A percentile compares a stretch with the other conserved stretches of the same genome.
phyloP scores from a whole-genome alignment of 2,329 filamentous ascomycete genomes.

The Aspergillus sp. region DNA sequence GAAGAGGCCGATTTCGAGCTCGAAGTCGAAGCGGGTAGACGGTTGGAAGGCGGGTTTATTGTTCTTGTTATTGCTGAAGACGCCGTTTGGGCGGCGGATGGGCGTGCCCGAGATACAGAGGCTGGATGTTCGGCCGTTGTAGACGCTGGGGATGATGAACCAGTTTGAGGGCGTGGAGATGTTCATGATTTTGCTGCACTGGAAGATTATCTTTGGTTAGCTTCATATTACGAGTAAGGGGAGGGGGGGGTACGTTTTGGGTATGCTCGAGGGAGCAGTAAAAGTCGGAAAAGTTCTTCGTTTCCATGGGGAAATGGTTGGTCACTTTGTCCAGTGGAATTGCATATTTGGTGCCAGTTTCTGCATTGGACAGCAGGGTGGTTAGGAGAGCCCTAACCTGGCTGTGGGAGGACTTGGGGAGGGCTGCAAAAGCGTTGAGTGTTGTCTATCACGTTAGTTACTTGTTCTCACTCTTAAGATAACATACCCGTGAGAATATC shows the following conservation, averaged over 20 bases:
- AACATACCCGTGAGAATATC: slow-evolving; percentile 8
- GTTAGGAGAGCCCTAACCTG: slow-evolving; percentile 9
- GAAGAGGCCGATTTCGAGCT: slow-evolving; percentile 51
- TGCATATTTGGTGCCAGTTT: slow-evolving; percentile 1
- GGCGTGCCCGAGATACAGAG: slow-evolving; percentile 11
- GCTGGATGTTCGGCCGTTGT: slow-evolving; percentile 19
- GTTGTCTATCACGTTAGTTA: neutral
- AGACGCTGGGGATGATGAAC: slow-evolving; percentile 14
- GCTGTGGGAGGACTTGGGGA: slow-evolving; percentile 6
- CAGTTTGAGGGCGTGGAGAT: slow-evolving; percentile 7
- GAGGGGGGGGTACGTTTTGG: slow-evolving; percentile 9
- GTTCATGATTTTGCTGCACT: slow-evolving; percentile 13
- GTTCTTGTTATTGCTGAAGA: neutral
- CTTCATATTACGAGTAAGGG: neutral
- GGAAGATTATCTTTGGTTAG: neutral
- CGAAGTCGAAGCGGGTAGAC: slow-evolving; percentile 47
- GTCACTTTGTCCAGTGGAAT: slow-evolving; percentile 9
- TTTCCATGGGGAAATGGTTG: slow-evolving; percentile 18
- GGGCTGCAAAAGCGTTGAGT: slow-evolving; percentile 15
- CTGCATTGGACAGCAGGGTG: neutral
- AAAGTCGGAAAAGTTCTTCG: slow-evolving; percentile 19
- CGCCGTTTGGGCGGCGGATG: slow-evolving; percentile 14
- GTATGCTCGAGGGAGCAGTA: slow-evolving; percentile 20
- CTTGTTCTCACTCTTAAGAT: no score
- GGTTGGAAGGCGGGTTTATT: slow-evolving; percentile 34